Conservation (phyloP, 1,139 yeast genomes). For the Geotrichum macrosporum region DNA sequence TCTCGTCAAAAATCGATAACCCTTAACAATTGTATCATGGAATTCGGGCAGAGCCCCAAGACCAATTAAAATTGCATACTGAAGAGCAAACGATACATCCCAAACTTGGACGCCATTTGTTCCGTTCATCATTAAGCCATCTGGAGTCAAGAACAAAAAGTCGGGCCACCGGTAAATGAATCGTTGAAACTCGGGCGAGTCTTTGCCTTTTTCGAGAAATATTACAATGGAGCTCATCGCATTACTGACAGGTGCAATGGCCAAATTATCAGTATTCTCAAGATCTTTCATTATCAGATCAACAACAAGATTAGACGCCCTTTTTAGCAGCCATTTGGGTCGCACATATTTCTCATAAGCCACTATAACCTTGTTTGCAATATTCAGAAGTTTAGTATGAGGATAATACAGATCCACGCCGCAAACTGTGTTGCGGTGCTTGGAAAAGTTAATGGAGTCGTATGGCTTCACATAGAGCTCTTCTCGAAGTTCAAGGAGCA, state of each 20-base stretch:
- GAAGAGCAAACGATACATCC: constrained; percentile 92
- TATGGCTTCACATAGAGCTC: constrained; percentile 73
- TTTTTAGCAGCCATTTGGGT: constrained; percentile 65
- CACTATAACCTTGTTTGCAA: constrained; percentile 57
- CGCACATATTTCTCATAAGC: constrained; percentile 65
- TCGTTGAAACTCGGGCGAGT: constrained; percentile 56
- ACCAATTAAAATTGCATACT: constrained; percentile 76
- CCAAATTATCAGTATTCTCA: constrained; percentile 70
- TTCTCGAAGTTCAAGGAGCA: constrained; percentile 58
- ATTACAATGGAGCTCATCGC: constrained; percentile 78
- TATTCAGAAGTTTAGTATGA: constrained; percentile 64
- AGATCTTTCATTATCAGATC: constrained; percentile 70
- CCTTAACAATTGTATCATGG: constrained; percentile 55
- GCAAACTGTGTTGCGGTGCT: constrained; percentile 78
- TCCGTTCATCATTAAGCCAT: constrained; percentile 92
- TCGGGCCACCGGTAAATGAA: constrained; percentile 66
- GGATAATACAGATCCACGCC: constrained; percentile 94
- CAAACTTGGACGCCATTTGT: constrained; percentile 97
- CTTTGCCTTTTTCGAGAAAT: constrained; percentile 60
- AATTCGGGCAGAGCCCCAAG: constrained; percentile 67
- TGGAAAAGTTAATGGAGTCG: constrained; percentile 60
- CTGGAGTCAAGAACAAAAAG: constrained; percentile 76
- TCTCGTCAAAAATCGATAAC: constrained; percentile 67
- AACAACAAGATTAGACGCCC: constrained; percentile 52
- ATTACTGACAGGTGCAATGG: constrained; percentile 92